Evolutionary conservation across 176 grass and related monocot genomes (phyloP), one percentile per base, ranked within the genome.

Genomic region (Oryza australiensis): DNA sequence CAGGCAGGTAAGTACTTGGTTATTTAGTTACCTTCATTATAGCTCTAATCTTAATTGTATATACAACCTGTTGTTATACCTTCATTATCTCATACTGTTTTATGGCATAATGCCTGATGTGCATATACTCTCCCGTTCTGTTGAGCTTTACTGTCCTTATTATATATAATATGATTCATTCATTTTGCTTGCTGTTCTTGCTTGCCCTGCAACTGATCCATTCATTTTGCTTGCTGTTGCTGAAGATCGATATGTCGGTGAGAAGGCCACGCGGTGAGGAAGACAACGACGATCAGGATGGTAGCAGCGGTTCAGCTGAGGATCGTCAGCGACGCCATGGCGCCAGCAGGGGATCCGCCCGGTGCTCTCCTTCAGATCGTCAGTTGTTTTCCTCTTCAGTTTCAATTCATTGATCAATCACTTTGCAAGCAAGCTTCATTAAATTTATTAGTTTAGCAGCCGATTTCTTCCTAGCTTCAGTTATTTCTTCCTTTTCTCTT

Each of bases 351-450:
- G 53, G 51, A 43, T 59, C 10, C 78, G 66, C 23, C 66, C 46
- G 0, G 78, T 68, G 3, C 26, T 30, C 16, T 72, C 68, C 60
- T 82, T 82, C 12, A 72, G 68, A 82, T 73, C 68, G 68, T 82
- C 18, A 82, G 80, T 82, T 16, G 5, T 18, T 75, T 57, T 64
- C 40, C 24, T 41, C 35, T 71, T 62, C 67, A n/a, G 1, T 28
- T 62, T 57, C 2, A 32, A 32, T 37, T 37, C 35, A 37, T 37
- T 7, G 34, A 67, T 22, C 10, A 7, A 43, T 43, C 10, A 43
- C 10, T 43, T 43, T 43, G 12, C 42, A 12, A 43, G 12, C 42
- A 12, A 43, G 38, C 38, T 41, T 41, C 7, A 10, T n/a, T n/a
- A n/a, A n/a, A n/a, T 41, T 11, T 9, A 41, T 41, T 66, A 32